Base-by-base conservation (phyloP, 106 monocot genomes). In the Hemerocallis citrina region DNA sequence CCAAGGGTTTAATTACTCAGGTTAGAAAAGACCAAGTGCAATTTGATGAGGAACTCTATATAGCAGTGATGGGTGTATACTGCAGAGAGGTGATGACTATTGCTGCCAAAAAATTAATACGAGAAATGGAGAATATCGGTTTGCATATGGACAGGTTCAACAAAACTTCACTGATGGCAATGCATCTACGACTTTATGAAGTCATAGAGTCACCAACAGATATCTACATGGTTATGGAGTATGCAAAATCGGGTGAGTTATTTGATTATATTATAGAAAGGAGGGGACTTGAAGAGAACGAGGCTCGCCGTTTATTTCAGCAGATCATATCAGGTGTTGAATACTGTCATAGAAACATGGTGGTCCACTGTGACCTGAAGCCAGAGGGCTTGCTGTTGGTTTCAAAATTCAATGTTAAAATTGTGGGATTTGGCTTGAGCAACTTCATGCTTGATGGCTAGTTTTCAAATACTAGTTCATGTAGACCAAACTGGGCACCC, bases 31-130 rank as follows among this genome's bases (percentile, higher is more conserved):
- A 84, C 39, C 65, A 73, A 44, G 65, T 85, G 1, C 55, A 70
- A 22, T 73, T 87, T 75, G 85, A 92, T 71, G 77, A 85, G 59
- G 47, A 67, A 34, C 84, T 92, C 37, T 98, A 73, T 67, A 69
- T 64, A 57, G 75, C 74, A 14, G 68, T 75, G 57, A 55, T 98
- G 58, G 72, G 82, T 71, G 74, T 92, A 38, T 87, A 79, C 39
- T 87, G 79, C 62, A 85, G 77, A 76, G 73, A 69, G 56, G 64
- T 79, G 37, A 91, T 80, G 70, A 27, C 75, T 43, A 56, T 46
- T 52, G 77, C 91, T 66, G 79, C 77, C 52, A 88, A 92, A 37
- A 44, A 65, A 6, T 62, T 98, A 34, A 21, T 88, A 38, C 69
- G 82, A 70, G 74, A 88, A 55, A 91, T 98, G 81, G 68, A 78